Evolutionary conservation across 2,329 filamentous ascomycete genomes (phyloP), one percentile per base, ranked within the genome.

Genomic region (Scytalidium sp.): DNA sequence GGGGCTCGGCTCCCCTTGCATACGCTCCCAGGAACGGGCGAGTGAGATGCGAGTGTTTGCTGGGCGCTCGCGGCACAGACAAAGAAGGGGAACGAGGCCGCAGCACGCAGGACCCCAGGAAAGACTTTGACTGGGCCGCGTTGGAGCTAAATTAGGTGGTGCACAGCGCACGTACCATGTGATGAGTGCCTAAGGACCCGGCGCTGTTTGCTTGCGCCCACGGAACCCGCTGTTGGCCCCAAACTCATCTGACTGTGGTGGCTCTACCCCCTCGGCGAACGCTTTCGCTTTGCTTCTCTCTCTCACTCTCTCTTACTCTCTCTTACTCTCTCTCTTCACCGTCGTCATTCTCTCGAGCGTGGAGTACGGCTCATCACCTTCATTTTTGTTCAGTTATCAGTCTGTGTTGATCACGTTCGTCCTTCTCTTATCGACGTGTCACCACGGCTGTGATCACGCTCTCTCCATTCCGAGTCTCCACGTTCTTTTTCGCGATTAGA

Each of bases 351-450:
- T 43, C 21, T 21, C 41, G 19, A 43, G 11, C 41, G 41, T 43
- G 19, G 21, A 21, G 41, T 43, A 21, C 19, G 19, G 19, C 19
- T 43, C 41, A 43, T 20, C 41, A 23, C 22, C 41, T 21, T 43
- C 41, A 5, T 43, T 23, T 21, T 43, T 36, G 10, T 36, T 36
- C 32, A 36, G 17, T 36, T 36, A 10, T 7, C 32, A 36, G 32
- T 36, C 32, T 36, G 32, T 43, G 19, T 43, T 43, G 19, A 43
- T 46, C 40, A 46, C 41, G 56, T 36, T 56, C 52, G 56, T 52
- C 56, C 56, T 36, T 58, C 56, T 51, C 56, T 58, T 56, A 58
- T 53, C 56, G 56, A 55, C 54, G 39, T 21, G 46, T 36, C 32
- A 6, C 32, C 32, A n/a, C 32, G 36, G 46, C 42, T 29, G 25